Evolutionary conservation across 2,329 filamentous ascomycete genomes (phyloP), one percentile per base, ranked within the genome.

Genomic region (Septoria linicola): DNA sequence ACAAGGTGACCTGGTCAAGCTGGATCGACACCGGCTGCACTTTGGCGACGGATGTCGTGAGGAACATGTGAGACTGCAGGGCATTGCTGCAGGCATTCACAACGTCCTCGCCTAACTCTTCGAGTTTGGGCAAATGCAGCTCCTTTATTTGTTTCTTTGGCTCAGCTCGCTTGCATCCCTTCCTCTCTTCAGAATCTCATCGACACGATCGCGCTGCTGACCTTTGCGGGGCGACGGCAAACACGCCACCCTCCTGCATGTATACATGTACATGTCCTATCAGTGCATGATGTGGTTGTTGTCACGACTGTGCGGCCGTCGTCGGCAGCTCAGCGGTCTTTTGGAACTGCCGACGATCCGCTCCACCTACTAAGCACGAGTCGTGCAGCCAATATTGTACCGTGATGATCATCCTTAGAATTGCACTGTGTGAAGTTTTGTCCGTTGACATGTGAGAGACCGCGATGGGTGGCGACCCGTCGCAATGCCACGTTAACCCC

Each of bases 21-120:
- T 37, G 34, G 34, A 37, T 37, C 34, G 34, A n/a, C 34, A 14
- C 34, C 34, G 34, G 34, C 14, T 37, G 34, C 34, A 37, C 34
- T 37, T 19, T 17, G 19, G 14, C 34, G 34, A 19, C 34, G 34
- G 34, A 37, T 37, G 14, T 37, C 10, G 34, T 27, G 5, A 37
- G 34, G 34, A 16, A 37, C 14, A 37, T 8, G 34, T 16, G 14
- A 19, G 14, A 19, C 34, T 8, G 34, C 19, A 19, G 32, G 16
- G 13, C 13, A 17, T 17, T 17, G 32, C 13, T 16, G 34, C 19
- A 37, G 34, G 34, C 14, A 37, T 37, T 37, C 23, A 27, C 23
- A 10, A 27, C 23, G 23, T 10, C 10, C 19, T 37, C 34, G 34
- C 34, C 34, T 37, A 37, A 19, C 11, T n/a, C 3, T 13, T 37